These are phyloP conservation scores for Fusarium cyanostomum DNA, from an alignment of 2,329 filamentous ascomycete species.

Conservation along the genomic window DNA sequence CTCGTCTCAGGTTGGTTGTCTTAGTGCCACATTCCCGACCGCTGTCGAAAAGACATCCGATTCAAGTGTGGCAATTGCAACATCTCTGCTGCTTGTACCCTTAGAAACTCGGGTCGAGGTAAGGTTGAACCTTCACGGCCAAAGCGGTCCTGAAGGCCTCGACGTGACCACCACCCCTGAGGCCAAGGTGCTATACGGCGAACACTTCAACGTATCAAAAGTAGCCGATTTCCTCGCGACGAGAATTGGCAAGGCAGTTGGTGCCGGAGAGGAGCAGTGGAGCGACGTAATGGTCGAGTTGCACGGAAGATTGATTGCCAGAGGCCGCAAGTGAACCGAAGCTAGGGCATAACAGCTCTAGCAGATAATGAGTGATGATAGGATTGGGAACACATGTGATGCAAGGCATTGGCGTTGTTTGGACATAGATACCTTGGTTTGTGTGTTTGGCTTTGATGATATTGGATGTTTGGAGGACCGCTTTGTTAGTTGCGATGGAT, in stretches of 20 bases:
- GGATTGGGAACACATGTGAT: constrained; percentile 24
- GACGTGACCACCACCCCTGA: constrained; percentile 63
- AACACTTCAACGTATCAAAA: constrained; percentile 78
- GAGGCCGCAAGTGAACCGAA: constrained; percentile 58
- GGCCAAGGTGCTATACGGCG: constrained; percentile 77
- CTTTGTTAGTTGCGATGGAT: constrained; percentile 8
- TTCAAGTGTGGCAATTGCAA: constrained; percentile 68
- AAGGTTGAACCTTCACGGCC: constrained; percentile 63
- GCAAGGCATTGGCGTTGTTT: constrained; percentile 34
- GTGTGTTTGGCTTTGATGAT: constrained; percentile 24
- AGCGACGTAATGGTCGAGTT: constrained; percentile 65
- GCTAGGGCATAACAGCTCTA: constrained; percentile 7
- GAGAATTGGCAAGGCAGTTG: constrained; percentile 56
- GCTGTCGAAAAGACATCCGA: constrained; percentile 71
- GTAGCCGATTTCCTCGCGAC: constrained; percentile 75
- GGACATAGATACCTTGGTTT: constrained; percentile 39
- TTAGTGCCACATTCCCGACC: constrained; percentile 73
- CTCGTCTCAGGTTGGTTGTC: constrained; percentile 66
- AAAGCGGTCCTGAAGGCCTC: constrained; percentile 58
- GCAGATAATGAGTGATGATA: constrained; percentile 45
- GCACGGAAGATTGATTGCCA: constrained; percentile 63
- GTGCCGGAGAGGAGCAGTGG: constrained; percentile 57
- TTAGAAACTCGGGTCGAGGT: constrained; percentile 76
- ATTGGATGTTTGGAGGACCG: constrained; percentile 3
- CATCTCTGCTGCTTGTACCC: constrained; percentile 69